Base-by-base conservation (phyloP, 176 grass and related monocot genomes). In the Aegilops speltoides region DNA sequence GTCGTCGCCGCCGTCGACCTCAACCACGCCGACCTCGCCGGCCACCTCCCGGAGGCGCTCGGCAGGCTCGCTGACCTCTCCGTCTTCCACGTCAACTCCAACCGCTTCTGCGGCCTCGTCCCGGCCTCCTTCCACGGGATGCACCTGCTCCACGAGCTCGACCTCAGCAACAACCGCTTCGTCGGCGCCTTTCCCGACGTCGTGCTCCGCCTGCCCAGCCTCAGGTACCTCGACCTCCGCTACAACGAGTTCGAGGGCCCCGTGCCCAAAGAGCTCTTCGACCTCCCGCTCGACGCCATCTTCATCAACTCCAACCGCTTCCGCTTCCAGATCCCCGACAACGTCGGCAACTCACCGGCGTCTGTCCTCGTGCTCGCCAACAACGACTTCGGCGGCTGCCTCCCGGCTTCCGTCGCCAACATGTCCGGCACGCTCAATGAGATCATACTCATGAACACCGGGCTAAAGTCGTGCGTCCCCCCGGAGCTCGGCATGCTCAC, bases 101-200 rank as follows among this genome's bases (percentile, higher is more conserved):
- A 98, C 90, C 96, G 96, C 64, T 88, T 96, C 89, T 98, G 96
- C 86, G 96, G 96, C 65, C 71, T 88, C 24, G 89, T 94, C 3
- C 93, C 96, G 0, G 10, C 45, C 1, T 88, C 90, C 0, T 77
- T 97, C 5, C 37, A 83, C 1, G 6, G 2, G 0, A 24, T 97
- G 6, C 3, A 0, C 64, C 26, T 52, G 22, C 93, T 98, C 70
- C 52, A 91, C 60, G 96, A 98, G 88, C 88, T 98, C 82, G 96
- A 98, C 82, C 74, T 98, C 84, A 98, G 96, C 93, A 98, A 98
- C 93, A 98, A 96, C 91, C 93, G 93, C 72, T 70, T 98, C 82
- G 96, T 90, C 71, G 95, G 94, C 13, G 77, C 34, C 7, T 97
- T 97, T 84, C 95, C 95, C 0, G 61, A 89, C 80, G 90, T 83